phyloP scores from a whole-genome alignment of 345 rosid species.

The Gossypium herbaceum region DNA sequence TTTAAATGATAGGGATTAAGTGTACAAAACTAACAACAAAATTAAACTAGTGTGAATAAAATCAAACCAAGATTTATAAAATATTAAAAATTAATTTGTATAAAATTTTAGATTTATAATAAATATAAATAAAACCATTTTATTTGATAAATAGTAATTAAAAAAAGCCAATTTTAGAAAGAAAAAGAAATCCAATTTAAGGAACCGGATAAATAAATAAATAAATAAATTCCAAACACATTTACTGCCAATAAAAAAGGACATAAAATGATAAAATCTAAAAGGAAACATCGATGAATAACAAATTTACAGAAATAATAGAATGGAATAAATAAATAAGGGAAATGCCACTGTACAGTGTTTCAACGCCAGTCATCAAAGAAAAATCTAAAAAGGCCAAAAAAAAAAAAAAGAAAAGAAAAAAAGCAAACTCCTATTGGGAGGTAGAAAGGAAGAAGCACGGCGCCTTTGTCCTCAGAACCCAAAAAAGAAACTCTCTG shows the following conservation, averaged over 20 bases:
- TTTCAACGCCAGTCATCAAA: background rate
- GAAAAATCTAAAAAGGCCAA: background rate
- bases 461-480: slow-evolving; percentile 20
- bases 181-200: no score
- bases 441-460: slow-evolving; percentile 23
- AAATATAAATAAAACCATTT: no score
- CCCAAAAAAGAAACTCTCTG: background rate
- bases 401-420: background rate
- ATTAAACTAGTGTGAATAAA: no score
- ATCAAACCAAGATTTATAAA: no score
- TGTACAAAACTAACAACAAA: no score
- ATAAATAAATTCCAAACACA: background rate
- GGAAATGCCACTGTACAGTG: background rate
- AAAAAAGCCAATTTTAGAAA: no score
- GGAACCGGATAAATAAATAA: no score
- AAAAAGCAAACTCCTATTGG: background rate
- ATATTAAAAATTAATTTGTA: no score
- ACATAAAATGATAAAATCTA: background rate
- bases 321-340: background rate
- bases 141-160: no score
- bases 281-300: background rate
- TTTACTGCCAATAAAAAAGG: background rate
- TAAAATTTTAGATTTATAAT: no score
- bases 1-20: no score
- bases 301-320: background rate